phyloP scores from a whole-genome alignment of 2,329 filamentous ascomycete genomes.

The Gremmenia infestans region DNA sequence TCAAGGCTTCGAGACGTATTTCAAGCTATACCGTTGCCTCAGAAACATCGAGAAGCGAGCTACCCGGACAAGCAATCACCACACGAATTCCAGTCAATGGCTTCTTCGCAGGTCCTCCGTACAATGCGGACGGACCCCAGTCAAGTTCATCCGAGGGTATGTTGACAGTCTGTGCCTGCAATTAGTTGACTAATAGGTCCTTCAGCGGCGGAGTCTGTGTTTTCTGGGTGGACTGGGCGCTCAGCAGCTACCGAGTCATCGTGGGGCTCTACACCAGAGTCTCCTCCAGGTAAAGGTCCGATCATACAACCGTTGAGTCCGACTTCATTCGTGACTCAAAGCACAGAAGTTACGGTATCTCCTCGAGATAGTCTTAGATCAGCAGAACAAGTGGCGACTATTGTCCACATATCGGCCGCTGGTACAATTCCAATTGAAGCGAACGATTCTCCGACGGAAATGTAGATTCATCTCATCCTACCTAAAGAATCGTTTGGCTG shows the following conservation, averaged over 20 bases:
- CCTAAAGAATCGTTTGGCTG: neutral
- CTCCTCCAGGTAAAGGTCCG: slow-evolving; percentile 19
- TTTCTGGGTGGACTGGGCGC: slow-evolving; percentile 41
- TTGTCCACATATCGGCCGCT: slow-evolving; percentile 34
- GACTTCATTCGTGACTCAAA: slow-evolving; percentile 40
- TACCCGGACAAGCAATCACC: slow-evolving; percentile 7
- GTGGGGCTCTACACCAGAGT: slow-evolving; percentile 31
- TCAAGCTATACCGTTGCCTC: slow-evolving; percentile 19
- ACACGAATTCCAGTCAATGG: slow-evolving; percentile 9
- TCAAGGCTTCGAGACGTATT: slow-evolving; percentile 10
- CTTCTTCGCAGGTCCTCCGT: slow-evolving; percentile 7
- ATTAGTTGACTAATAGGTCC: slow-evolving; percentile 9
- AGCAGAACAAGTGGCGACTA: slow-evolving; percentile 32
- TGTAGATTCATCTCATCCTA: slow-evolving; percentile 7
- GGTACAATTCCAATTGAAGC: slow-evolving; percentile 18
- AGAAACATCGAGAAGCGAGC: slow-evolving; percentile 8
- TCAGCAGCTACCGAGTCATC: slow-evolving; percentile 33
- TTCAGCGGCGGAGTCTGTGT: slow-evolving; percentile 38
- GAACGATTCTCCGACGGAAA: slow-evolving; percentile 11
- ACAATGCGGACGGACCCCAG: slow-evolving; percentile 6
- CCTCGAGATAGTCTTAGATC: slow-evolving; percentile 30
- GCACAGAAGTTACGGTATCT: slow-evolving; percentile 36
- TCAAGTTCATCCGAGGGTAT: slow-evolving; percentile 24
- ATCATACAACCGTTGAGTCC: slow-evolving; percentile 37
- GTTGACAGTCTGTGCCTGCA: neutral